Conservation (phyloP, 768 basidiomycete genomes). For the Mycena chlorophos region DNA sequence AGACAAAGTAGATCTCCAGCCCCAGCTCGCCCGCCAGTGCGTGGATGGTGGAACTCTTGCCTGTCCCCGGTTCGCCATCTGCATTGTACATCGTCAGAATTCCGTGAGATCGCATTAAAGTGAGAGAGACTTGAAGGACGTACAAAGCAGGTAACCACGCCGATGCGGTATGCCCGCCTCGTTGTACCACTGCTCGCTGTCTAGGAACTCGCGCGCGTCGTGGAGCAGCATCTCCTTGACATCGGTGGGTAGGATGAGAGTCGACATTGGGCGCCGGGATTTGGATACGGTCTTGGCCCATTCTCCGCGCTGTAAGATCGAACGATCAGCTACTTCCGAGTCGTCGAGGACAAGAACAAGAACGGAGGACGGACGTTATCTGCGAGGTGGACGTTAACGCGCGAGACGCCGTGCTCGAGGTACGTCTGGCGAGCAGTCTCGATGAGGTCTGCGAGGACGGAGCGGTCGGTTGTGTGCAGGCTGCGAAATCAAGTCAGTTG, state of each 20-base stretch:
- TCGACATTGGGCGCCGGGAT: constrained; percentile 13
- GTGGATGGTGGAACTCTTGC: constrained; percentile 18
- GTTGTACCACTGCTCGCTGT: constrained; percentile 20
- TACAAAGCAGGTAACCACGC: constrained; percentile 16
- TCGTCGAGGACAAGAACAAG: neutral
- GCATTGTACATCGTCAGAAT: neutral
- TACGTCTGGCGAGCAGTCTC: constrained; percentile 9
- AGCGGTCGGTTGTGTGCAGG: constrained; percentile 9
- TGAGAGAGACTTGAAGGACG: neutral
- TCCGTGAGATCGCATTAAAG: too few relatives aligned
- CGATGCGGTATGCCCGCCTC: constrained; percentile 23
- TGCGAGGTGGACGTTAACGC: constrained; percentile 12
- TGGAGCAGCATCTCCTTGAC: constrained; percentile 16
- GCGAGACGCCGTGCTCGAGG: neutral
- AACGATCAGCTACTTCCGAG: neutral
- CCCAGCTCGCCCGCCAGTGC: constrained; percentile 18
- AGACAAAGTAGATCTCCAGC: constrained; percentile 16
- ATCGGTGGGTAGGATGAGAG: constrained; percentile 16
- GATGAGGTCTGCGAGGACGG: constrained; percentile 13
- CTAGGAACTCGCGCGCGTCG: constrained; percentile 20
- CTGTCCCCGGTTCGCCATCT: constrained; percentile 21
- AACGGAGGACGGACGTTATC: constrained; percentile 7
- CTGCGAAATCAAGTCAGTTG: neutral
- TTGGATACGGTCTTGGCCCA: constrained; percentile 18
- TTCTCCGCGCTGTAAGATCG: constrained; percentile 7